Evolutionary conservation across 108 stramenopile species (phyloP), one percentile per base, ranked within the genome.

Genomic region (Skeletonema costatum): DNA sequence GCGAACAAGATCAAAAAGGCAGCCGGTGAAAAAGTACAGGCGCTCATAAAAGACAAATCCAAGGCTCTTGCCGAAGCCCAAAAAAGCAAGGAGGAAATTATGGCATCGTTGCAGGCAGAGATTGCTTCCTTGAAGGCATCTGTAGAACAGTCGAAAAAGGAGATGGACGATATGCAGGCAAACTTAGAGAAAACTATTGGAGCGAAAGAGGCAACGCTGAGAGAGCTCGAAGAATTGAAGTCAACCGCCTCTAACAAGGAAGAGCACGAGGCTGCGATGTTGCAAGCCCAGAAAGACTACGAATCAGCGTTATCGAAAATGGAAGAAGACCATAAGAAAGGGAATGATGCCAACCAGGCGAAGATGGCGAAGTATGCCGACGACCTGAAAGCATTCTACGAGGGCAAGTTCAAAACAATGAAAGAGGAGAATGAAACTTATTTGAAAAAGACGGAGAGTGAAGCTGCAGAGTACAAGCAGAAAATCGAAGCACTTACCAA

Each of bases 351-450:
- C 21, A 83, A 66, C 46, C 78, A 82, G 63, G 80, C 85, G 10
- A 79, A 89, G 50, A 87, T 92, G 84, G 92, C 87, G n/a, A 86
- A 87, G 14, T 88, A 91, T 72, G 87, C 85, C 0, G 92, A 92
- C 58, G 88, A 92, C 12, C 68, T 95, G 68, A 91, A 91, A 63
- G 71, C 76, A 44, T 88, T 84, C 46, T 85, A 90, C 19, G 81
- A 82, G 36, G 69, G 68, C 21, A 95, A 89, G 70, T 81, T 91
- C 9, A 70, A 79, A 41, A 70, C 85, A 33, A 64, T 87, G 60
- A 78, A 85, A 66, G 81, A 85, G n/a, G 88, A 92, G 41, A 85
- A 87, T 35, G 65, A 80, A 12, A 50, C 70, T 19, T 68, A 82
- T 41, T 71, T 86, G 60, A 69, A 70, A 59, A 68, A 85, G 41